Evolutionary conservation across 2,329 filamentous ascomycete species (phyloP), one percentile per base, ranked within the genome.

Genomic region (Fusarium sp.): DNA sequence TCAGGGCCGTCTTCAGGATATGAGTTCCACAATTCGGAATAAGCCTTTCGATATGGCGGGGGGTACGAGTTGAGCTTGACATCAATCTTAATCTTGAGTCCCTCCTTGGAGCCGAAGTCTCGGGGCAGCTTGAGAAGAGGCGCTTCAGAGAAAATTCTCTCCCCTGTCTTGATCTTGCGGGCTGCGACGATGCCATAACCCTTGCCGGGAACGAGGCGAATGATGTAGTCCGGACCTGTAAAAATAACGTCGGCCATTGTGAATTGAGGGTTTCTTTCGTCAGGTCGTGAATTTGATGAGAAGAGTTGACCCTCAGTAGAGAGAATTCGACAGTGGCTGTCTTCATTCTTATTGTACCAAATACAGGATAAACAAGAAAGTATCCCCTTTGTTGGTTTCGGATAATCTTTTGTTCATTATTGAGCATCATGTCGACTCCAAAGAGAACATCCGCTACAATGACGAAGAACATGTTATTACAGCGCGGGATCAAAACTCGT

Each of bases 181-280:
- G 43, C 54, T 1, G 75, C 65, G 10, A 75, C 22, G 2, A 75
- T 54, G 2, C 75, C 74, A 27, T 59, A 48, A 3, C 69, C 72
- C 22, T 75, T 76, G 3, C 60, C 57, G 29, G 29, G 29, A 31
- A 31, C 4, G 9, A 3, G 29, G 29, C 29, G 29, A 31, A 31
- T 31, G 29, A 31, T 31, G 29, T 31, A 31, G 4, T 31, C 29
- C 29, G 29, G 29, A 31, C 29, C 29, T 11, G 29, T 31, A 31
- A 31, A 31, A 31, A 31, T 31, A 11, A 1, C 29, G 29, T 10
- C 29, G 29, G 29, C 29, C 43, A 48, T 48, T 48, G 31, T 54
- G 24, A n/a, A 16, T 29, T n/a, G n/a, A 18, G 3, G 6, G 24
- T 52, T 27, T 52, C 16, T n/a, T n/a, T 54, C 18, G 48, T 33